Base-by-base conservation (phyloP, 2,329 filamentous ascomycete genomes). In the Penicillium nordicum region DNA sequence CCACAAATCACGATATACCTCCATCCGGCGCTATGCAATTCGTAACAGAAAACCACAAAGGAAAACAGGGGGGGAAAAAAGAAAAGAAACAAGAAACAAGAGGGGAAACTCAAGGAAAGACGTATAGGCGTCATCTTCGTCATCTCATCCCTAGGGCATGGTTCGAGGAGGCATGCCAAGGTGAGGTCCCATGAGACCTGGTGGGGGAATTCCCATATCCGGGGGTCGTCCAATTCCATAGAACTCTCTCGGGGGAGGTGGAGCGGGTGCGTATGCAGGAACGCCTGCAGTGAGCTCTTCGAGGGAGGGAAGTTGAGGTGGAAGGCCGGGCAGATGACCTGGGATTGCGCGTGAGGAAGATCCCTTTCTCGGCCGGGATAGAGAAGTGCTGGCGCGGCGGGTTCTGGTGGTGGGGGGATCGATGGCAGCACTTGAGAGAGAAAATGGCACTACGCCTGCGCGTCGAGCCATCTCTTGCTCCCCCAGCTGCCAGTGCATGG, bases 401-500 rank as follows among this genome's bases (percentile, higher is more conserved):
- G 67, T 56, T 58, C 73, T 69, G 23, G 71, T 69, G 21, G 66
- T 60, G 10, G 73, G 71, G 9, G 73, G 79, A 67, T 87, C 81
- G 51, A 79, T 69, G 37, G 82, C 80, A 61, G 82, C 78, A 50
- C 78, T 81, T 14, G 86, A 85, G 30, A 90, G 78, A 3, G 87
- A 85, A 74, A 97, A 97, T 1, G 93, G 91, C 8, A 89, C 87
- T 37, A 94, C 91, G 43, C 94, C 94, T 41, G 93, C 93, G 57
- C 93, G 88, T 59, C 89, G 85, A 46, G 92, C 92, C 91, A 99
- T 97, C 67, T 97, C 94, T 65, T 87, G 81, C 72, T 96, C 91
- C 60, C 93, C 93, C 53, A 99, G 81, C 69, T 96, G 89, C 93
- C 94, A 99, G 76, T 97, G 94, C 92, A 97, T 97, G 5, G 91